These are phyloP conservation scores for Stachybotrys chlorohalonatus DNA, from an alignment of 2,329 filamentous ascomycete species.

Conservation along the genomic window DNA sequence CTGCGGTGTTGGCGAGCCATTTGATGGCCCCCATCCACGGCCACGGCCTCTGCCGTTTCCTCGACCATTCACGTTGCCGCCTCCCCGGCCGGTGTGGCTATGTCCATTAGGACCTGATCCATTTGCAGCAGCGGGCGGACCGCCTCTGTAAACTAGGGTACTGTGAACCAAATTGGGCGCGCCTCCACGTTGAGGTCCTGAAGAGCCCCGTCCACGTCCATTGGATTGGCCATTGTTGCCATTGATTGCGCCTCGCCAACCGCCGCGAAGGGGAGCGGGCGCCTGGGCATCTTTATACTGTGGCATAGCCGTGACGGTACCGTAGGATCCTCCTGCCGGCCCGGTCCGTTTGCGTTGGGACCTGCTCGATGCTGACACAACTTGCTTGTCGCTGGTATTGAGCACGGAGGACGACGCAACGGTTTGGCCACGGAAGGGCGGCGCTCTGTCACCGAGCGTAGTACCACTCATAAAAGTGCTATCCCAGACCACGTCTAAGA, in stretches of 20 bases:
- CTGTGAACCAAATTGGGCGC: constrained; percentile 39
- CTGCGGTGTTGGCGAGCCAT: constrained; percentile 12
- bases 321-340: constrained; percentile 39
- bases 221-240: constrained; percentile 29
- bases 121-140: constrained; percentile 16
- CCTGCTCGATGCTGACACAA: constrained; percentile 56
- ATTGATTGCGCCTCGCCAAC: constrained; percentile 48
- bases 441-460: constrained; percentile 80
- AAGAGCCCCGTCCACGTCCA: constrained; percentile 28
- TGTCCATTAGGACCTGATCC: constrained; percentile 19
- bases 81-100: constrained; percentile 11
- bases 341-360: constrained; percentile 41
- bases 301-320: constrained; percentile 44
- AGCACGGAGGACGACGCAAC: constrained; percentile 82
- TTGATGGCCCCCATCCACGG: constrained; percentile 13
- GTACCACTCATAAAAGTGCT: constrained; percentile 95
- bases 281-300: constrained; percentile 52
- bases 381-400: constrained; percentile 75
- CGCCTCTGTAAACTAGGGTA: constrained; percentile 41
- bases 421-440: constrained; percentile 88
- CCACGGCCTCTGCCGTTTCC: constrained; percentile 22
- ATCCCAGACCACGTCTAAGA: constrained; percentile 92
- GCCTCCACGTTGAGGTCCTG: constrained; percentile 25
- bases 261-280: constrained; percentile 45
- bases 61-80: constrained; percentile 12